phyloP scores from a whole-genome alignment of 2,329 filamentous ascomycete species.

The Penicillium sp. region DNA sequence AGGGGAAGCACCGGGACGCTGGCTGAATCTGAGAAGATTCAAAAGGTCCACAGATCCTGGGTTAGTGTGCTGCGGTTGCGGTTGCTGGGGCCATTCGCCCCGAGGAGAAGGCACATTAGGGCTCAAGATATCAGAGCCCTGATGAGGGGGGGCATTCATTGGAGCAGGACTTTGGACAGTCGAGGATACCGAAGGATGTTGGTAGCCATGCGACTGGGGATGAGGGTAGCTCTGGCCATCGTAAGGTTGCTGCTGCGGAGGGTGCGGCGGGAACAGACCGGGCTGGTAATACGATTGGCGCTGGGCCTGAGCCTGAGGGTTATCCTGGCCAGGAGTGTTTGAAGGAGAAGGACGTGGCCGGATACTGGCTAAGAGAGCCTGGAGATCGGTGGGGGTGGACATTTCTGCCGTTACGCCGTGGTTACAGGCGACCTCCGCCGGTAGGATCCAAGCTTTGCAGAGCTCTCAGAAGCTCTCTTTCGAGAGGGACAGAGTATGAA shows the following conservation, averaged over 20 bases:
- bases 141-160: slow-evolving; percentile 55
- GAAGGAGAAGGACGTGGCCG: slow-evolving; percentile 42
- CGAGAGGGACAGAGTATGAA: slow-evolving; percentile 24
- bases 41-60: slow-evolving; percentile 58
- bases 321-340: slow-evolving; percentile 32
- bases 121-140: slow-evolving; percentile 60
- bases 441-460: slow-evolving; percentile 27
- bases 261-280: slow-evolving; percentile 34
- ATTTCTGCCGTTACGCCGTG: slow-evolving; percentile 45
- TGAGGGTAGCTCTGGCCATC: slow-evolving; percentile 36
- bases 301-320: slow-evolving; percentile 21
- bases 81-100: slow-evolving; percentile 43
- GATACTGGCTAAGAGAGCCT: slow-evolving; percentile 49
- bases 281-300: slow-evolving; percentile 31
- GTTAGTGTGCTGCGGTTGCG: slow-evolving; percentile 41
- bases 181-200: slow-evolving; percentile 59
- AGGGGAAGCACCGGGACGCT: slow-evolving; percentile 38
- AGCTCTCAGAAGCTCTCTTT: slow-evolving; percentile 36
- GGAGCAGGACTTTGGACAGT: slow-evolving; percentile 58
- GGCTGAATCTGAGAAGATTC: slow-evolving; percentile 65
- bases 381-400: slow-evolving; percentile 49
- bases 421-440: slow-evolving; percentile 31
- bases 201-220: slow-evolving; percentile 46
- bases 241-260: slow-evolving; percentile 31
- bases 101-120: slow-evolving; percentile 51